Conservation (phyloP, 2,329 filamentous ascomycete species). For the Ophiostoma angusticollis region DNA sequence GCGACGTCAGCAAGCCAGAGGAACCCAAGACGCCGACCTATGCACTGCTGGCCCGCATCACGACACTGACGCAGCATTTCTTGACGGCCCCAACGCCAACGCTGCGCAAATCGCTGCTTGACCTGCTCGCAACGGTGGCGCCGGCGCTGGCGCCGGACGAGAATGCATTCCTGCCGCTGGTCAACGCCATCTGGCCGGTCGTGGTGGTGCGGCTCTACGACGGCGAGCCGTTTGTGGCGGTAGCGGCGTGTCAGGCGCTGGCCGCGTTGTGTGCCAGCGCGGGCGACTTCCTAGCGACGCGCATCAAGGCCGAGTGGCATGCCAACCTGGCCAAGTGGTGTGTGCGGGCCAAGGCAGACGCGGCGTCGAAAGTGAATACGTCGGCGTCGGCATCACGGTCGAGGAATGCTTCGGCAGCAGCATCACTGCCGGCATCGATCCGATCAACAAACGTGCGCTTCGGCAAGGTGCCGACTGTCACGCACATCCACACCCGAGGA, state of each 20-base stretch:
- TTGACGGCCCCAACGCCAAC: constrained; percentile 72
- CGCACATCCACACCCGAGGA: constrained; percentile 7
- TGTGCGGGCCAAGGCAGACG: constrained; percentile 29
- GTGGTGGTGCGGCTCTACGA: constrained; percentile 57
- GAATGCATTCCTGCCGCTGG: constrained; percentile 71
- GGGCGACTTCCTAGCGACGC: constrained; percentile 66
- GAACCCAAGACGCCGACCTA: constrained; percentile 58
- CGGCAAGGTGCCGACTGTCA: constrained; percentile 3
- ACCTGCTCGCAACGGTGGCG: constrained; percentile 60
- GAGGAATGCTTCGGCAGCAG: constrained; percentile 3
- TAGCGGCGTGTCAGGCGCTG: constrained; percentile 58
- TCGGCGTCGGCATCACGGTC: too few species aligned
- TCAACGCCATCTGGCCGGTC: constrained; percentile 86
- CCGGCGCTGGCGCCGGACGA: constrained; percentile 63
- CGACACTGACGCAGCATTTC: constrained; percentile 77
- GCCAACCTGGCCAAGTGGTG: constrained; percentile 38
- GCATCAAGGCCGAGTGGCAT: constrained; percentile 64
- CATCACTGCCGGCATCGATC: background rate
- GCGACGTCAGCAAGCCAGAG: constrained; percentile 27
- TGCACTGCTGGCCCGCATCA: constrained; percentile 67
- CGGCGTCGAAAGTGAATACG: constrained; percentile 12
- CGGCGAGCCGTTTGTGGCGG: constrained; percentile 52
- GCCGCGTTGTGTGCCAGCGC: constrained; percentile 55
- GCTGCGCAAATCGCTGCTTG: constrained; percentile 65
- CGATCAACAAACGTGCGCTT: background rate